Conservation (phyloP, 805 yeast genomes). For the Kurtzmaniella fragi region DNA sequence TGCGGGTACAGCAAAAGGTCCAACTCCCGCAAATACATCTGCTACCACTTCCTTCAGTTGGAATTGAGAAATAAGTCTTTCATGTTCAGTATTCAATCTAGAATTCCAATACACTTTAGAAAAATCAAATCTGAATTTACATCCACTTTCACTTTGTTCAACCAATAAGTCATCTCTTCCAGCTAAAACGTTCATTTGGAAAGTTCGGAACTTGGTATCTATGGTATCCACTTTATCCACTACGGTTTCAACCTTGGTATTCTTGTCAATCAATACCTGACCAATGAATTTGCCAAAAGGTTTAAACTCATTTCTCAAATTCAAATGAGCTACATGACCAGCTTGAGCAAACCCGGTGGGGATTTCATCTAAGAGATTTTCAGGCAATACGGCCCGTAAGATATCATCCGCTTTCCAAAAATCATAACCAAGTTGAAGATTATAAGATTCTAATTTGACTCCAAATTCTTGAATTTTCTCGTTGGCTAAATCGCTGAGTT, state of each 20-base stretch:
- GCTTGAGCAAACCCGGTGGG: slow-evolving; percentile 92
- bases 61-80: slow-evolving; percentile 62
- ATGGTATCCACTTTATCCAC: slow-evolving; percentile 89
- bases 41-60: slow-evolving; percentile 70
- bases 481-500: slow-evolving; percentile 39
- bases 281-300: slow-evolving; percentile 83
- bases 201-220: slow-evolving; percentile 84
- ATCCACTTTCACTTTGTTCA: slow-evolving; percentile 82
- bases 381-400: slow-evolving; percentile 71
- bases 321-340: slow-evolving; percentile 94
- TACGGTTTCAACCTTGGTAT: slow-evolving; percentile 75
- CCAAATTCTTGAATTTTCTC: slow-evolving; percentile 43
- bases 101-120: slow-evolving; percentile 97
- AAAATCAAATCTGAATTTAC: slow-evolving; percentile 83
- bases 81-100: slow-evolving; percentile 90
- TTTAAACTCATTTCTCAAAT: slow-evolving; percentile 76
- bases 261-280: slow-evolving; percentile 84
- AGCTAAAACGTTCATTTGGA: slow-evolving; percentile 89
- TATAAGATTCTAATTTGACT: slow-evolving; percentile 48
- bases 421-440: slow-evolving; percentile 56
- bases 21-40: slow-evolving; percentile 98
- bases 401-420: slow-evolving; percentile 92
- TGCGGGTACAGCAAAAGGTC: slow-evolving; percentile 96
- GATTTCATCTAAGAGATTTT: slow-evolving; percentile 57
- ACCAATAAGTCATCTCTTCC: slow-evolving; percentile 75